phyloP scores from a whole-genome alignment of 164 flowering plant species.

The Vitis cinerea region DNA sequence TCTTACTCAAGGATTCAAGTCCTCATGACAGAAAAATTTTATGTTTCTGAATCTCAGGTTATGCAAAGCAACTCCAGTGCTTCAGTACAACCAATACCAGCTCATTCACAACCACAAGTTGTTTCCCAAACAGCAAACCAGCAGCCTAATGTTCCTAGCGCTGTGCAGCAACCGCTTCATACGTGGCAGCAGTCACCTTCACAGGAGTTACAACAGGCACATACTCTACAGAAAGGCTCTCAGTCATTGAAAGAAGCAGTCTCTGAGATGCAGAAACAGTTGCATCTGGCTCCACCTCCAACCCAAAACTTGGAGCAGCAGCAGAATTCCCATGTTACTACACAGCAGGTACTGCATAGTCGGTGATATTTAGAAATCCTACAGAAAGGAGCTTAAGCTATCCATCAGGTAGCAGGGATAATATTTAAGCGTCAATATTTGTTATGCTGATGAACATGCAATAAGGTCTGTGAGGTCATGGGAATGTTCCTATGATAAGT shows the following conservation, averaged over 20 bases:
- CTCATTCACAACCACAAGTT: slow-evolving; percentile 18
- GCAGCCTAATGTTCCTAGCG: slow-evolving; percentile 6
- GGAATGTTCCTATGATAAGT: not conserved
- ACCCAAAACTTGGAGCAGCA: slow-evolving; percentile 41
- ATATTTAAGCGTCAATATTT: not conserved
- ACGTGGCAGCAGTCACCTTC: slow-evolving; percentile 17
- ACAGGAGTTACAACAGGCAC: slow-evolving; percentile 15
- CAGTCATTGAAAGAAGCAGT: slow-evolving; percentile 13
- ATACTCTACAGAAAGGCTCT: slow-evolving; percentile 12
- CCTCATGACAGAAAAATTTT: not conserved
- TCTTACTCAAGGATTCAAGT: too few species aligned
- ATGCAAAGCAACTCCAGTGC: slow-evolving; percentile 1
- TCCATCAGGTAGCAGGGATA: not conserved
- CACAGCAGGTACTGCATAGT: slow-evolving; percentile 44
- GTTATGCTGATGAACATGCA: too few species aligned
- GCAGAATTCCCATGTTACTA: slow-evolving; percentile 37
- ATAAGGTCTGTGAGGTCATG: not conserved
- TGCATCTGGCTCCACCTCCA: slow-evolving; percentile 30
- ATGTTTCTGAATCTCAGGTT: not conserved
- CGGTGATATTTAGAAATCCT: not conserved
- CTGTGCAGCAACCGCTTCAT: slow-evolving; percentile 11
- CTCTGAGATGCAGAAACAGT: slow-evolving; percentile 16
- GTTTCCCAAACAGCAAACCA: slow-evolving; percentile 16
- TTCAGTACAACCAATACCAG: slow-evolving; percentile 15
- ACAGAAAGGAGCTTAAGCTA: not conserved